Percentiles rank a stretch among this genome's conserved stretches.
Conservation (phyloP, 108 stramenopile species). For the Cyclotella distinguenda region DNA sequence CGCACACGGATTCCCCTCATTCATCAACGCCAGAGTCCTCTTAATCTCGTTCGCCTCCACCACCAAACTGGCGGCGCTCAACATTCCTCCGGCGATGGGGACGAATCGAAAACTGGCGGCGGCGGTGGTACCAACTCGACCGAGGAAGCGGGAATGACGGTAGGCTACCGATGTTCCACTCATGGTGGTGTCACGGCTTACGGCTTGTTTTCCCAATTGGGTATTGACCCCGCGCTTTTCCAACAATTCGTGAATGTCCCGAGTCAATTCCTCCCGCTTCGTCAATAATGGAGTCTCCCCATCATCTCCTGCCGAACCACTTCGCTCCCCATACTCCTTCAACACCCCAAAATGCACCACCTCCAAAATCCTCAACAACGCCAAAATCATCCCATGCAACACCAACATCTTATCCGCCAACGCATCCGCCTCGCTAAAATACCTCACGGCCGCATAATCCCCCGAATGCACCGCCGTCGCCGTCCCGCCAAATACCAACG, state of each 20-base stretch:
- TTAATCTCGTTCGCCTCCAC: slow-evolving; percentile 42
- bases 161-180: slow-evolving; percentile 11
- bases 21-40: slow-evolving; percentile 30
- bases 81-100: slow-evolving; percentile 33
- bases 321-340: neutral
- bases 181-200: neutral
- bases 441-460: slow-evolving; percentile 53
- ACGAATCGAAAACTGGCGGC: slow-evolving; percentile 21
- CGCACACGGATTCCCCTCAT: slow-evolving; percentile 42
- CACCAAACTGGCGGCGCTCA: slow-evolving; percentile 35
- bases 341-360: slow-evolving; percentile 62
- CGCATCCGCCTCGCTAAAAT: slow-evolving; percentile 64
- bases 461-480: slow-evolving; percentile 63
- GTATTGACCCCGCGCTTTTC: slow-evolving; percentile 24
- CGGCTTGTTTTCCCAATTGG: neutral
- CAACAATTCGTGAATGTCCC: slow-evolving; percentile 21
- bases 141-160: slow-evolving; percentile 36
- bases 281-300: neutral
- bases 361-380: slow-evolving; percentile 56
- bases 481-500: slow-evolving; percentile 67
- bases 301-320: neutral
- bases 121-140: slow-evolving; percentile 36
- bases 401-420: slow-evolving; percentile 67
- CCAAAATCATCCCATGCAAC: slow-evolving; percentile 60
- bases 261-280: slow-evolving; percentile 7